These are phyloP conservation scores for Vinca minor DNA, from an alignment of 257 asterid genomes.

Conservation along the genomic window DNA sequence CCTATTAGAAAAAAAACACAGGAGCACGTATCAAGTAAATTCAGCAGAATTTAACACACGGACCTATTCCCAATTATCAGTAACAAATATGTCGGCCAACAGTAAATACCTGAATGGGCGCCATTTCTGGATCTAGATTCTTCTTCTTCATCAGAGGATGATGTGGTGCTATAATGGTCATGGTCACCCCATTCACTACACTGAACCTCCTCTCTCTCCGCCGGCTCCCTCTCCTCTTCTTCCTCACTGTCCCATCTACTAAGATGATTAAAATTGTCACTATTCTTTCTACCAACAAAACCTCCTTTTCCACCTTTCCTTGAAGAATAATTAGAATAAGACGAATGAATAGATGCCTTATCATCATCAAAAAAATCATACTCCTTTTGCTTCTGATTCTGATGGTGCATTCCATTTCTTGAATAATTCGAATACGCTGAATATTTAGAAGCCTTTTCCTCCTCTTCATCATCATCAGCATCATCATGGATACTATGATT, in stretches of 20 bases:
- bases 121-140: constrained; percentile 59
- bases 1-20: too few species aligned
- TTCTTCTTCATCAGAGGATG: constrained; percentile 43
- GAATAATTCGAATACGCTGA: constrained; percentile 30
- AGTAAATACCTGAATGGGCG: constrained; percentile 26
- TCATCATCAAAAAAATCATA: constrained; percentile 48
- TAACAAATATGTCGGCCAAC: too few species aligned
- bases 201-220: constrained; percentile 92
- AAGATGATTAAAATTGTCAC: constrained; percentile 19
- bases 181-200: constrained; percentile 98
- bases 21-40: too few species aligned
- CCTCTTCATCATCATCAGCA: constrained; percentile 28
- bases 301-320: constrained; percentile 4
- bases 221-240: constrained; percentile 32
- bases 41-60: too few species aligned
- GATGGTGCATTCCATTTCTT: constrained; percentile 24
- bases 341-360: constrained; percentile 47
- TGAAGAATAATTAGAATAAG: constrained; percentile 48
- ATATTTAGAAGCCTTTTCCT: constrained; percentile 28
- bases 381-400: constrained; percentile 21
- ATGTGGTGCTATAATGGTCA: constrained; percentile 54
- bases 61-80: too few species aligned
- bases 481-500: constrained; percentile 28
- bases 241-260: constrained; percentile 59
- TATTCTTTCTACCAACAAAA: constrained; percentile 12